Conservation (phyloP, 1,284 basidiomycete genomes). For the Mycocalia duriaeana region DNA sequence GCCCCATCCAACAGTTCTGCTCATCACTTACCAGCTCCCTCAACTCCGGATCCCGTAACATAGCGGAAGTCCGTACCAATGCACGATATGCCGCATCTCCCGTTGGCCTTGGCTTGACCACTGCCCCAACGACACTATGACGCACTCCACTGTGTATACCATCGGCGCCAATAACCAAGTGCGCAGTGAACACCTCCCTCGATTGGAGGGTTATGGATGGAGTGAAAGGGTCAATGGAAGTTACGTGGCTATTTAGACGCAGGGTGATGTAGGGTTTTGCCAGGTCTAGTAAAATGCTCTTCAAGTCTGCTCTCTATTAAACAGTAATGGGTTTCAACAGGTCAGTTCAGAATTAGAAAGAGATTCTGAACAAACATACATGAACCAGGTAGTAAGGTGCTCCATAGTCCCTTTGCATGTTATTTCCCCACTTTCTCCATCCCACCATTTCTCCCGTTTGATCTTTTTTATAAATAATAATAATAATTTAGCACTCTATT, state of each 20-base stretch:
- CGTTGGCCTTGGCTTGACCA: constrained; percentile 37
- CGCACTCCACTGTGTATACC: constrained; percentile 45
- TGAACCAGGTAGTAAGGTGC: constrained; percentile 54
- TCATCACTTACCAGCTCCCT: constrained; percentile 32
- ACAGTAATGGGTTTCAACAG: not conserved
- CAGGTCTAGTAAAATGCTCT: constrained; percentile 37
- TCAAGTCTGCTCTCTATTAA: constrained; percentile 45
- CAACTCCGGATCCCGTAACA: constrained; percentile 48
- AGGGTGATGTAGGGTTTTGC: constrained; percentile 37
- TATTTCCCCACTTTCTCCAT: constrained; percentile 37
- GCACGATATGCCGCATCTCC: constrained; percentile 59
- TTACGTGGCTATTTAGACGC: constrained; percentile 36
- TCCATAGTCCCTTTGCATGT: constrained; percentile 36
- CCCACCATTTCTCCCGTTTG: constrained; percentile 39
- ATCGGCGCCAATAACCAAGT: constrained; percentile 52
- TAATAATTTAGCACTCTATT: not conserved
- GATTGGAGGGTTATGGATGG: constrained; percentile 32
- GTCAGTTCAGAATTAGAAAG: not conserved
- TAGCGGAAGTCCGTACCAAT: constrained; percentile 39
- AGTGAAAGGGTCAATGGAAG: constrained; percentile 30
- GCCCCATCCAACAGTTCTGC: constrained; percentile 42
- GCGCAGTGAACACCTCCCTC: constrained; percentile 38
- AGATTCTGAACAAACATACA: constrained; percentile 19
- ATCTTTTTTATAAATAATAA: constrained; percentile 19
- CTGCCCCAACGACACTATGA: constrained; percentile 35